Conservation (phyloP, 129 eudicot species). For the Flaveria brownii region DNA sequence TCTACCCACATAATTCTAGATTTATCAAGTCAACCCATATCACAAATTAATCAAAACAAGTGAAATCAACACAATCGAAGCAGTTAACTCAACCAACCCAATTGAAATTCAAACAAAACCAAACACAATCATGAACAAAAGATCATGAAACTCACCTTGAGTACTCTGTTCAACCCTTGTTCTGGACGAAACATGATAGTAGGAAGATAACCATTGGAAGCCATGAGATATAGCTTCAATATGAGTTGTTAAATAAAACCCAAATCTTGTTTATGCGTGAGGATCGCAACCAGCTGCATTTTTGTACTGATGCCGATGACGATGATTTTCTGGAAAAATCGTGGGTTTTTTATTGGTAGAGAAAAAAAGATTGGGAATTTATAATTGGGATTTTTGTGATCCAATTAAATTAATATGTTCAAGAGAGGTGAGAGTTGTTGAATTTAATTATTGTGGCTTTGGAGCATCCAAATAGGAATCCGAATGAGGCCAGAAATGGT, state of each 20-base stretch:
- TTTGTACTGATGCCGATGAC: slow-evolving; percentile 17
- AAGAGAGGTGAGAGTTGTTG: slow-evolving; percentile 3
- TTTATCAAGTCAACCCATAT: background rate
- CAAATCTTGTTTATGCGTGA: slow-evolving; percentile 28
- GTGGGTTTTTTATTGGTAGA: slow-evolving; percentile 35
- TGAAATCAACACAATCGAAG: background rate
- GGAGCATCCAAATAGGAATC: slow-evolving; percentile 18
- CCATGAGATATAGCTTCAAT: slow-evolving; percentile 58
- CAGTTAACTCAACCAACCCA: background rate
- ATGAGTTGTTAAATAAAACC: slow-evolving; percentile 22
- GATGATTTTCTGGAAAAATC: background rate
- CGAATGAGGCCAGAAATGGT: too few relatives aligned
- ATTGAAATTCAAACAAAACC: too few relatives aligned
- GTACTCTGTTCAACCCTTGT: slow-evolving; percentile 22
- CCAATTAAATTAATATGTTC: slow-evolving; percentile 20
- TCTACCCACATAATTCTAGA: background rate
- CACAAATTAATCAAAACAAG: background rate
- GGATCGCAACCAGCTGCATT: slow-evolving; percentile 28
- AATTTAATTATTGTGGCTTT: slow-evolving; percentile 29
- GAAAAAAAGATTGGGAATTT: slow-evolving; percentile 13
- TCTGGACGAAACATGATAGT: slow-evolving; percentile 48
- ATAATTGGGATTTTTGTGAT: slow-evolving; percentile 30
- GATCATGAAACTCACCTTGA: slow-evolving; percentile 35
- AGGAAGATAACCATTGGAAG: slow-evolving; percentile 63
- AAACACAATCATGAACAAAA: background rate